Conservation (phyloP, 768 basidiomycete species). For the Auricularia sp. region DNA sequence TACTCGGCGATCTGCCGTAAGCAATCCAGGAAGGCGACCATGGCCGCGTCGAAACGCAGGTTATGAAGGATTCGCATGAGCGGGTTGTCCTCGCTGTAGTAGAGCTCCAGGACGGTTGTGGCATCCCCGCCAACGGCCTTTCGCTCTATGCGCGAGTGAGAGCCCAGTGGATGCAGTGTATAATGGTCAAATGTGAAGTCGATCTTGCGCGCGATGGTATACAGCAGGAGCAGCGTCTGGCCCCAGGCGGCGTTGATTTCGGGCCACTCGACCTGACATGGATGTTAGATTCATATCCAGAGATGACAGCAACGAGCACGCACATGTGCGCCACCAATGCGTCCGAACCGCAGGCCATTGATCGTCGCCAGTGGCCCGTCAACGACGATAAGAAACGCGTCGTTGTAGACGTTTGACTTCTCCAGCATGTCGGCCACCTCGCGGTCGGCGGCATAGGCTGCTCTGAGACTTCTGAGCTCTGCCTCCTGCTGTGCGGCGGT, state of each 20-base stretch:
- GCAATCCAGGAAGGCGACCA: constrained; percentile 95
- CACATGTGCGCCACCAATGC: constrained; percentile 50
- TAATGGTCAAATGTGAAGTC: constrained; percentile 88
- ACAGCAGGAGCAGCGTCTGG: constrained; percentile 80
- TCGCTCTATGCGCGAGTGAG: constrained; percentile 80
- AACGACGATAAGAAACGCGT: constrained; percentile 91
- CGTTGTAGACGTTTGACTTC: constrained; percentile 89
- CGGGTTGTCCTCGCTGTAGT: constrained; percentile 89
- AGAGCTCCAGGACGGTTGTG: constrained; percentile 50
- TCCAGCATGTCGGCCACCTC: constrained; percentile 74
- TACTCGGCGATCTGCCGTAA: constrained; percentile 85
- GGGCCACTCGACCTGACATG: constrained; percentile 80
- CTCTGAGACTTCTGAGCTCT: constrained; percentile 60
- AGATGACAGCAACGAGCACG: not conserved
- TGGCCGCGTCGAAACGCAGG: constrained; percentile 87
- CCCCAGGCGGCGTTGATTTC: constrained; percentile 99
- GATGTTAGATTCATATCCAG: constrained; percentile 7
- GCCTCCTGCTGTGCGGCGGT: constrained; percentile 54
- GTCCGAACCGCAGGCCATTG: constrained; percentile 85
- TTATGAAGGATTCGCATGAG: constrained; percentile 86
- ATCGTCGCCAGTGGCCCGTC: constrained; percentile 97
- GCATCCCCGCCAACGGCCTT: constrained; percentile 71
- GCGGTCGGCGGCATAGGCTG: constrained; percentile 70
- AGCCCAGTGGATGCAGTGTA: constrained; percentile 86
- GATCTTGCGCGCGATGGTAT: constrained; percentile 85